A percentile compares a stretch with the other conserved stretches of the same genome.
These are phyloP conservation scores for Heliamphora ciliata DNA, from an alignment of 179 eudicot genomes.

Conservation along the genomic window DNA sequence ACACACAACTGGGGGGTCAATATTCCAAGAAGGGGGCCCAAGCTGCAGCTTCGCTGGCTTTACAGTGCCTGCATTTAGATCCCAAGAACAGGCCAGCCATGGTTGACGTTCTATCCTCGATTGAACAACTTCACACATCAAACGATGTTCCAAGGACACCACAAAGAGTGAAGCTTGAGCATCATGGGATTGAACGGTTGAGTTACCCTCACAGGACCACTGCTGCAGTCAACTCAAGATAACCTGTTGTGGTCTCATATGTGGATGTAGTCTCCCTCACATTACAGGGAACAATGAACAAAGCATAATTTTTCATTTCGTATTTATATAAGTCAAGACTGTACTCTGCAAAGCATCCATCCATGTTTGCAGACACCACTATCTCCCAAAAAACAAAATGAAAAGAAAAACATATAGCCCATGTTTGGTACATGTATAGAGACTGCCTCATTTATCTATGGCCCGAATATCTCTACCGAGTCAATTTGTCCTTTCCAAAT, in stretches of 20 bases:
- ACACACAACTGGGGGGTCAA: constrained; percentile 45
- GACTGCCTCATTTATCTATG: background rate
- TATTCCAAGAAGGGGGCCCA: constrained; percentile 46
- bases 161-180: background rate
- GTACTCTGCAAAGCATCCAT: background rate
- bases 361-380: background rate
- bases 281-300: constrained; percentile 2
- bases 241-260: background rate
- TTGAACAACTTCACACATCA: constrained; percentile 27
- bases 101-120: constrained; percentile 26
- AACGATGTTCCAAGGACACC: constrained; percentile 23
- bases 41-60: constrained; percentile 31
- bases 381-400: background rate
- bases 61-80: constrained; percentile 37
- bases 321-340: background rate
- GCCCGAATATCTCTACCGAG: background rate
- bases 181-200: background rate
- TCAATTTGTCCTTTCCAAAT: background rate
- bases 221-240: background rate
- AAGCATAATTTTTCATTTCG: constrained; percentile 1
- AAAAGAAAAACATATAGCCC: background rate
- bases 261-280: background rate
- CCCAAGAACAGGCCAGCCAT: constrained; percentile 44
- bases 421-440: background rate
- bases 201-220: background rate